phyloP scores from a whole-genome alignment of 768 basidiomycete species.

The Paxillus ammoniavirescens region DNA sequence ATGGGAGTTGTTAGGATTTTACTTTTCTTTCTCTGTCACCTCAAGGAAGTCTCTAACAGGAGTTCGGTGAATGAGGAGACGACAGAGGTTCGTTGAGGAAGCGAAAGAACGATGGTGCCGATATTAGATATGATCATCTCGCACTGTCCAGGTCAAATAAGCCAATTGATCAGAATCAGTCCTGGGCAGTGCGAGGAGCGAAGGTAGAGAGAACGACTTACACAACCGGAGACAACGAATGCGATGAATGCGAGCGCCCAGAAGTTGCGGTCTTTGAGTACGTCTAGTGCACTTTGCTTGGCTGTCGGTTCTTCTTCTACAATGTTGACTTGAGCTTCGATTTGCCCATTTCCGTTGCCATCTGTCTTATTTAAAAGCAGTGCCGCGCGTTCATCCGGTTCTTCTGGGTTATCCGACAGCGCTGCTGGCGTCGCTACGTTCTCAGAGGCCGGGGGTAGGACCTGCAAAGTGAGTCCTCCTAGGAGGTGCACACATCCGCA shows the following conservation, averaged over 20 bases:
- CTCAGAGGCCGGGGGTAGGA: constrained; percentile 9
- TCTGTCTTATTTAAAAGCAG: no score
- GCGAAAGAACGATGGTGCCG: constrained; percentile 69
- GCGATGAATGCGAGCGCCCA: constrained; percentile 59
- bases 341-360: no score
- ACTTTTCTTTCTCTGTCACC: no score
- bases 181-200: background rate
- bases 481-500: constrained; percentile 53
- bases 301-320: constrained; percentile 5
- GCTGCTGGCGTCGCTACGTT: constrained; percentile 4
- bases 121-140: constrained; percentile 87
- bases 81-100: constrained; percentile 37
- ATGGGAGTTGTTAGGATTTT: no score
- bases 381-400: no score
- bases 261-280: constrained; percentile 57
- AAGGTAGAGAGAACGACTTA: constrained; percentile 36
- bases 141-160: constrained; percentile 37
- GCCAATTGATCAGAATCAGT: background rate
- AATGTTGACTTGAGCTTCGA: no score
- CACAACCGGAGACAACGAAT: constrained; percentile 59
- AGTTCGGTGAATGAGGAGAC: constrained; percentile 8
- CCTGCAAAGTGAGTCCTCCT: constrained; percentile 47
- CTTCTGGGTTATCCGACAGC: no score
- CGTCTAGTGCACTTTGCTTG: constrained; percentile 34
- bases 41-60: no score